phyloP scores from a whole-genome alignment of 2,329 filamentous ascomycete species.

The Aaosphaeria pasadenensis region DNA sequence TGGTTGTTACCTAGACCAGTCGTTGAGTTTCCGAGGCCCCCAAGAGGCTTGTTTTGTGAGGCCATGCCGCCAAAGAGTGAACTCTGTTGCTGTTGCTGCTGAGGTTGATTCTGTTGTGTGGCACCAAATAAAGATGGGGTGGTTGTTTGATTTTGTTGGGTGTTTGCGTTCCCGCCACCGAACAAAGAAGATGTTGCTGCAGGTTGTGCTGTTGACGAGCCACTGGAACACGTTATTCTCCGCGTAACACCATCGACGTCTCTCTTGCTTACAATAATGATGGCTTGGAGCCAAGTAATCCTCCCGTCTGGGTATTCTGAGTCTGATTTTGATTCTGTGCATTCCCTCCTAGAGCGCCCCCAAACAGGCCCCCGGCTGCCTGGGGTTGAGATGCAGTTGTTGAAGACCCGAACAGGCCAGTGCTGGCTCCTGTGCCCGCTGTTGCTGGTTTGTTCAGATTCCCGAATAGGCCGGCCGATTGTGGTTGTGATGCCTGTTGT shows the following conservation, averaged over 20 bases:
- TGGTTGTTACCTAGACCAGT: constrained; percentile 24
- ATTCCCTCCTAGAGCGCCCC: constrained; percentile 28
- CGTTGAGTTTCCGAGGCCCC: constrained; percentile 3
- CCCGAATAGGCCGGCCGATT: constrained; percentile 33
- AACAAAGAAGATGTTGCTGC: constrained; percentile 26
- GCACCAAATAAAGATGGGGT: constrained; percentile 31
- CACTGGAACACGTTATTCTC: constrained; percentile 29
- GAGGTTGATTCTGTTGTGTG: constrained; percentile 22
- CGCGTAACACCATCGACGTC: constrained; percentile 7
- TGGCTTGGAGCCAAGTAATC: constrained; percentile 27
- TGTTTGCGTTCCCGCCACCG: constrained; percentile 16
- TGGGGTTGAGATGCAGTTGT: constrained; percentile 20
- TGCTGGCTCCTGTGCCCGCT: constrained; percentile 12
- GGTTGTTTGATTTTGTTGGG: constrained; percentile 27
- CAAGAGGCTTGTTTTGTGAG: constrained; percentile 19
- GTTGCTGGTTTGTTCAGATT: constrained; percentile 32
- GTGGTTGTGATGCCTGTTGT: constrained; percentile 19
- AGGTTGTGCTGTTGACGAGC: constrained; percentile 29
- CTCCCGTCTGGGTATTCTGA: constrained; percentile 22
- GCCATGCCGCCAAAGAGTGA: constrained; percentile 26
- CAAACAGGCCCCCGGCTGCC: constrained; percentile 29
- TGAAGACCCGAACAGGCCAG: constrained; percentile 35
- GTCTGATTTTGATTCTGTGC: constrained; percentile 14
- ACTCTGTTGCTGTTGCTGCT: constrained; percentile 29
- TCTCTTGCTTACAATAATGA: constrained; percentile 36